These are phyloP conservation scores for Chaetoceros tenuissimus DNA, from an alignment of 108 stramenopile species.

Conservation along the genomic window DNA sequence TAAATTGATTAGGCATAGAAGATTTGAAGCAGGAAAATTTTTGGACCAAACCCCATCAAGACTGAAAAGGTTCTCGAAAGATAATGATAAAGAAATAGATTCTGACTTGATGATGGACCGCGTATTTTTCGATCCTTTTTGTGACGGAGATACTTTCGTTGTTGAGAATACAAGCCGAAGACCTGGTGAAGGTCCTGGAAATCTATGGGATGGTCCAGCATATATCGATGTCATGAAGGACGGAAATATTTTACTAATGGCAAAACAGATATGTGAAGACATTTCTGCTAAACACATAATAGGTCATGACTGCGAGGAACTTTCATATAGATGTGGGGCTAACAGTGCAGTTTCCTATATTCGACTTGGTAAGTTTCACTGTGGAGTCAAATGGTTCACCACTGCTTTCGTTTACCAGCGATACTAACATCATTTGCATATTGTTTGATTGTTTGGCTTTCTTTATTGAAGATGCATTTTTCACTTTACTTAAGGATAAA, in stretches of 20 bases:
- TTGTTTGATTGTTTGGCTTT: too few species aligned
- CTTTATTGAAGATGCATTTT: too few species aligned
- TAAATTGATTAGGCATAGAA: background rate
- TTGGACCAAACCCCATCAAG: background rate
- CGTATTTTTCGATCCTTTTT: background rate
- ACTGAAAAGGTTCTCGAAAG: background rate
- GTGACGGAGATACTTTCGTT: background rate
- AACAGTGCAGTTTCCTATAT: background rate
- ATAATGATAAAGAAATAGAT: constrained; percentile 2
- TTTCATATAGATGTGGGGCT: background rate
- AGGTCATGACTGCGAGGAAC: background rate
- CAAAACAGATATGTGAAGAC: background rate
- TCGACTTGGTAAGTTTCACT: background rate
- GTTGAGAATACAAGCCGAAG: background rate
- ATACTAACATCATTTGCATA: too few species aligned
- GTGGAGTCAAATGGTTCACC: too few species aligned
- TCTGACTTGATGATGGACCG: background rate
- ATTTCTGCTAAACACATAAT: background rate
- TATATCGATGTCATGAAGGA: background rate
- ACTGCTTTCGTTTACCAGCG: too few species aligned
- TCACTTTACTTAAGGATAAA: too few species aligned
- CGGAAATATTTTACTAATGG: background rate
- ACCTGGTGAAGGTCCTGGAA: background rate
- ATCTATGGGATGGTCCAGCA: background rate
- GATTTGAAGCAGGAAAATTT: background rate